phyloP scores from a whole-genome alignment of 208 protist species.

The Wallacemonas rigidus region DNA sequence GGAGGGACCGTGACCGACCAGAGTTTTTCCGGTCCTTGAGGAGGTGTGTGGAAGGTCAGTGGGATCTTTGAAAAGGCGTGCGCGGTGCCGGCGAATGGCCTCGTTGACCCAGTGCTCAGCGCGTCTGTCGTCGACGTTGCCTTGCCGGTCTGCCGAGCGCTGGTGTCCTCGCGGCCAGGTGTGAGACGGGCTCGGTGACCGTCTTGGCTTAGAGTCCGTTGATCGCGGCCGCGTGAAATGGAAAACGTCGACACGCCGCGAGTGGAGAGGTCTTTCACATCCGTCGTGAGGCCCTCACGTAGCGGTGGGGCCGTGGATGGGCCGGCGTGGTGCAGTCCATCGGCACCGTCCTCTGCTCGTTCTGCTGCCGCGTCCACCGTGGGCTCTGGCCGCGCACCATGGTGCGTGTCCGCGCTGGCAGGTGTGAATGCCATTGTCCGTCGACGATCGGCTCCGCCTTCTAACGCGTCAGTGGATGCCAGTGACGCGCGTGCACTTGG shows the following conservation, averaged over 20 bases:
- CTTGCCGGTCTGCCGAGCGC: no score
- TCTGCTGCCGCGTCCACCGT: neutral
- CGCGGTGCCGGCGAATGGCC: slow-evolving; percentile 11
- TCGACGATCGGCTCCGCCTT: neutral
- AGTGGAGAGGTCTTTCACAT: neutral
- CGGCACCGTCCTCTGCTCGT: neutral
- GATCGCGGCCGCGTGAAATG: neutral
- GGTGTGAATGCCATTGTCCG: neutral
- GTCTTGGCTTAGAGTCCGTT: no score
- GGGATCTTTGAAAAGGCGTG: neutral
- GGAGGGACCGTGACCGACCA: neutral
- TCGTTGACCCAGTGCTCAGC: neutral
- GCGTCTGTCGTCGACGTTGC: neutral
- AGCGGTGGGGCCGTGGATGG: no score
- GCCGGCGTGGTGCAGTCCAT: neutral
- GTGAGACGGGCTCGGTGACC: no score
- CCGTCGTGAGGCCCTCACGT: neutral
- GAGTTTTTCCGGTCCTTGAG: neutral
- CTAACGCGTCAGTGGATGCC: no score
- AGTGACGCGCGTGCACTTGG: no score
- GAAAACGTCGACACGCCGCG: neutral
- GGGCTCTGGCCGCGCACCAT: neutral
- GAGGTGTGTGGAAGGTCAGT: neutral
- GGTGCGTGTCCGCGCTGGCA: neutral
- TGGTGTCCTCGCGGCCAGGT: no score